These are phyloP conservation scores for Conticribra guillardii DNA, from an alignment of 108 stramenopile genomes.

Conservation along the genomic window DNA sequence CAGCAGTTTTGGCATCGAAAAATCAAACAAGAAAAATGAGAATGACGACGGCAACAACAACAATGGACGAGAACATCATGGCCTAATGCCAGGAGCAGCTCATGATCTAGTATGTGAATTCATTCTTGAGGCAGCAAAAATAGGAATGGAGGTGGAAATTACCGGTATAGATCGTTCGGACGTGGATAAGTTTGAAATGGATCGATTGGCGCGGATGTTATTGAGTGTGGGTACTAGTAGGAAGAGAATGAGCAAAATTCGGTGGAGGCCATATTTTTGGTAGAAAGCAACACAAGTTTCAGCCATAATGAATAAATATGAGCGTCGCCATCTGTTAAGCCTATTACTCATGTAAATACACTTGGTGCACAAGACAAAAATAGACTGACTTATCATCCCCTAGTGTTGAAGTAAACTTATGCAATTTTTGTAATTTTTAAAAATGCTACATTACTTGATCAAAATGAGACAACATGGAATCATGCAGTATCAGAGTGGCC, in stretches of 20 bases:
- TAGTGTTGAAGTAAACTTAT: no score
- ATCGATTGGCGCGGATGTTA: conserved; percentile 30
- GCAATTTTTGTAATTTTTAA: no score
- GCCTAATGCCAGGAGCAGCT: conserved; percentile 26
- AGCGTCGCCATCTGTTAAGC: no score
- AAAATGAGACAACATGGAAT: no score
- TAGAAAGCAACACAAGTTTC: no score
- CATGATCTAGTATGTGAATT: conserved; percentile 65
- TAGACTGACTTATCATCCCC: no score
- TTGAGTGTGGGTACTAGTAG: conserved; percentile 22
- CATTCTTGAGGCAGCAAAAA: conserved; percentile 46
- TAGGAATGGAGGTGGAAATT: conserved; percentile 66
- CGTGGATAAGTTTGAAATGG: conserved; percentile 56
- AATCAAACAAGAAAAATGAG: neutral
- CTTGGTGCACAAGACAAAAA: no score
- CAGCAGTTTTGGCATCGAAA: neutral
- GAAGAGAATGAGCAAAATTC: conserved; percentile 9
- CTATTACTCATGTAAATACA: no score
- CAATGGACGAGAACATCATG: neutral
- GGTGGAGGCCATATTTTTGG: conserved; percentile 28
- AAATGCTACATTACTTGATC: no score
- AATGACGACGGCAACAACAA: neutral
- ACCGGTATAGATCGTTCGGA: conserved; percentile 73
- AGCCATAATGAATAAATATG: no score
- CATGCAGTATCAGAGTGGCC: no score